Evolutionary conservation across 768 basidiomycete genomes (phyloP).

Genomic region (Kwoniella shandongensis): DNA sequence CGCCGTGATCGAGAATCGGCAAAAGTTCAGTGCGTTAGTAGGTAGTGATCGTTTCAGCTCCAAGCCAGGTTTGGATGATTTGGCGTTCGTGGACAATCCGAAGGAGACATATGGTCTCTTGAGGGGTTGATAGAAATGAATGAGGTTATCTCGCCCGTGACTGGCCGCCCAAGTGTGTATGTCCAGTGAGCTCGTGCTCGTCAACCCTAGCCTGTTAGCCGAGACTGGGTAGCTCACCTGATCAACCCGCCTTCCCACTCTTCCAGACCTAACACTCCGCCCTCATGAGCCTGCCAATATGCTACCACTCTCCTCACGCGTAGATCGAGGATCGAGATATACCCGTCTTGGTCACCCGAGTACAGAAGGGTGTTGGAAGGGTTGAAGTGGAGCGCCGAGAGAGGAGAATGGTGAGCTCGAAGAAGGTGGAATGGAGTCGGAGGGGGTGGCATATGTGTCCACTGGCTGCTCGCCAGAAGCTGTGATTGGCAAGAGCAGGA

Average conservation of each 20-base stretch:
- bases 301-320: conserved; percentile 70
- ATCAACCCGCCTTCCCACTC: conserved; percentile 69
- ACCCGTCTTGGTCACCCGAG: conserved; percentile 79
- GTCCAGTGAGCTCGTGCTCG: too few species aligned
- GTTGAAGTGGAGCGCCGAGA: conserved; percentile 67
- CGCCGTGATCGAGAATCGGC: conserved; percentile 73
- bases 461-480: too few species aligned
- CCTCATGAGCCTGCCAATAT: conserved; percentile 76
- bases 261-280: conserved; percentile 72
- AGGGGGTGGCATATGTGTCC: conserved; percentile 23
- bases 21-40: conserved; percentile 91
- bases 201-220: too few species aligned
- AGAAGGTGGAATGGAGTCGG: conserved; percentile 68
- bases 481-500: too few species aligned
- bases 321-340: conserved; percentile 74
- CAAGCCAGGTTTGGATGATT: conserved; percentile 4
- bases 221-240: conserved; percentile 83
- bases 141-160: conserved; percentile 51
- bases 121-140: conserved; percentile 44
- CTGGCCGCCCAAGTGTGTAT: too few species aligned
- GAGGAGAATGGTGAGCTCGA: conserved; percentile 67
- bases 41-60: conserved; percentile 68
- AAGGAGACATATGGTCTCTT: conserved; percentile 16
- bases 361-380: conserved; percentile 75
- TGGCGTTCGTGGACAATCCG: not conserved